Base-by-base conservation (phyloP, 805 yeast genomes). In the Suhomyces pyralidae region DNA sequence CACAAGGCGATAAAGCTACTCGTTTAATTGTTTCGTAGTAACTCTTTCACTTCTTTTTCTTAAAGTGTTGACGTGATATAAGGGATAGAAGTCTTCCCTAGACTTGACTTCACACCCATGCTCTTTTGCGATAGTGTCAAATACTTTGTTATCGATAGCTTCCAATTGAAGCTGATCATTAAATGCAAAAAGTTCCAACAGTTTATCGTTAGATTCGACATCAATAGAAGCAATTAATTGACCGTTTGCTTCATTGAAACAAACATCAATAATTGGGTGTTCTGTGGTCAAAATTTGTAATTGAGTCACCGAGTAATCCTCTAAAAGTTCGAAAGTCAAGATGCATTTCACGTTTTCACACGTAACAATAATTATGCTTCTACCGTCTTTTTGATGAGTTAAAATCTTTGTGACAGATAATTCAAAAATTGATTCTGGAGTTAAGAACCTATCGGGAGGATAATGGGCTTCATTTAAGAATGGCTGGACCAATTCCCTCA, bases 391-490 rank as follows among this genome's bases (percentile, higher is more conserved):
- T 51, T 20, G 47, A 48, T 72, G 60, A 5, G 82, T 61, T 5
- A 71, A 55, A 10, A 81, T 66, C 49, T 77, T 70, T 1, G 82
- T 68, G 2, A 86, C 82, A 30, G 83, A 72, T 49, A 74, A 76
- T 65, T 87, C 92, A 50, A 72, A 73, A 9, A 71, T 58, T 19
- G 84, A 85, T 7, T 65, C 65, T 36, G 70, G 74, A 53, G 81
- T 80, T 66, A 81, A 81, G 63, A 85, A 85, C 62, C 87, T 77
- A 45, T 74, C 80, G 12, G 91, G 88, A 0, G 89, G 87, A 50
- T 78, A 65, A 64, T 88, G 93, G 20, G 68, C 67, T 7, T 82
- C 84, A 38, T 69, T 79, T 55, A 88, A 73, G 58, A 73, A 80
- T 24, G 66, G 62, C 51, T 64, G 64, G 7, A 73, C 51, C 17